A percentile compares a stretch with the other conserved stretches of the same genome.
Evolutionary conservation across 768 basidiomycete genomes (phyloP).

Genomic region (Botryobasidium botryosum): DNA sequence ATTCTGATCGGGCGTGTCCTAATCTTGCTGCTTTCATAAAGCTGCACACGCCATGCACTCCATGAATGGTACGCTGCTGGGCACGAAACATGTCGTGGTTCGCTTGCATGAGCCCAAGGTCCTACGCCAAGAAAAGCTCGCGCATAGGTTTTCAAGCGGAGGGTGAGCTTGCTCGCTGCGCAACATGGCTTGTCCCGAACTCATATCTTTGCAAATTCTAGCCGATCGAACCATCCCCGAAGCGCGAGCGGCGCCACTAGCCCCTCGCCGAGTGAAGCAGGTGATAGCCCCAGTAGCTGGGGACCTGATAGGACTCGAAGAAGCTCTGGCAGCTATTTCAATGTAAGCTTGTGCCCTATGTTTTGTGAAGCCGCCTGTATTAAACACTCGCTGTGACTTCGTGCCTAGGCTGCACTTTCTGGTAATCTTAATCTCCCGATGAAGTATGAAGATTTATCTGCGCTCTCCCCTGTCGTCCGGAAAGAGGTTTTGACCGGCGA

Average conservation of each 20-base stretch:
- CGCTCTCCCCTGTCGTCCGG: constrained; percentile 72
- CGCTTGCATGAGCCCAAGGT: constrained; percentile 84
- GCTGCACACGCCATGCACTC: constrained; percentile 55
- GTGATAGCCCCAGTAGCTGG: constrained; percentile 34
- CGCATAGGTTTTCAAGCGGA: constrained; percentile 47
- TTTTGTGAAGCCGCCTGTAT: not conserved
- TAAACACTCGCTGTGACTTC: constrained; percentile 2
- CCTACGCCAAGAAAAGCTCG: constrained; percentile 75
- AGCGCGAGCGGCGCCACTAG: constrained; percentile 72
- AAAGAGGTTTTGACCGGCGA: constrained; percentile 76
- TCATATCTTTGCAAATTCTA: not conserved
- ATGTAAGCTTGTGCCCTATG: constrained; percentile 28
- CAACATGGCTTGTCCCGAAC: not conserved
- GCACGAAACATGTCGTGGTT: constrained; percentile 65
- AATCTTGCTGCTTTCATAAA: constrained; percentile 16
- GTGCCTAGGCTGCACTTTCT: constrained; percentile 51
- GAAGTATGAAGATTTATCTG: constrained; percentile 72
- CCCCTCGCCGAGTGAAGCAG: constrained; percentile 66
- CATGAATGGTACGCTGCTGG: constrained; percentile 65
- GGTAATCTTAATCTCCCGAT: constrained; percentile 69
- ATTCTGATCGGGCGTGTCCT: not conserved
- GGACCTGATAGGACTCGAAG: constrained; percentile 47
- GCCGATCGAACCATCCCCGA: constrained; percentile 36
- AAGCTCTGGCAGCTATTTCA: constrained; percentile 76
- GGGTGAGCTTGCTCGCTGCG: not conserved